phyloP scores from a whole-genome alignment of 2,329 filamentous ascomycete genomes.

The Albifimbria verrucaria region DNA sequence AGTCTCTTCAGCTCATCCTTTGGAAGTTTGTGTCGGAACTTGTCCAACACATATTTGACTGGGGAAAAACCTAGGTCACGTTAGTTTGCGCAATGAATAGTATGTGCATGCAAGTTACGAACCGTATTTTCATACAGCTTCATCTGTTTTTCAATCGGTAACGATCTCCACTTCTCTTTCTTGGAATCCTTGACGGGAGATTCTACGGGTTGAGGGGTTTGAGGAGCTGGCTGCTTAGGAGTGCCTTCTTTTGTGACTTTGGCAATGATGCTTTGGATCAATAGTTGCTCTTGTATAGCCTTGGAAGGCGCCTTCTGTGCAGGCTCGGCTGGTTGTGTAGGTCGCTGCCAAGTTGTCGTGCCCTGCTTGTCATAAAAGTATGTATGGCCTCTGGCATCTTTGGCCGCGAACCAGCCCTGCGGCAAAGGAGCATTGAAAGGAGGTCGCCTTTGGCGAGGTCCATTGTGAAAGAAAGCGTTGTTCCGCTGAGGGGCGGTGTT shows the following conservation, averaged over 20 bases:
- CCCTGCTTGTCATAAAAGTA: constrained; percentile 86
- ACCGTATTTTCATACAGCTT: constrained; percentile 94
- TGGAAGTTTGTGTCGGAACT: constrained; percentile 81
- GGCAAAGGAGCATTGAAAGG: constrained; percentile 61
- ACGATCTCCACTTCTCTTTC: constrained; percentile 67
- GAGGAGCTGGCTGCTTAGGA: constrained; percentile 52
- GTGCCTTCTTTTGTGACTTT: constrained; percentile 68
- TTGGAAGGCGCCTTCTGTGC: constrained; percentile 63
- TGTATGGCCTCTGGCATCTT: constrained; percentile 64
- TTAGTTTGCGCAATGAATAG: constrained; percentile 8
- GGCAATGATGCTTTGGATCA: constrained; percentile 81
- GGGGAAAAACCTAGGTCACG: constrained; percentile 70
- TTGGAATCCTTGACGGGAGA: constrained; percentile 56
- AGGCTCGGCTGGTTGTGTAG: constrained; percentile 65
- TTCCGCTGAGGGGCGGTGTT: constrained; percentile 57
- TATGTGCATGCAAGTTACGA: constrained; percentile 32
- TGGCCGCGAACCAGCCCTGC: constrained; percentile 80
- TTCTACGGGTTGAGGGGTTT: constrained; percentile 61
- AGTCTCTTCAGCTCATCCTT: constrained; percentile 69
- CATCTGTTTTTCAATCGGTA: constrained; percentile 82
- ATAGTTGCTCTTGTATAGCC: constrained; percentile 61
- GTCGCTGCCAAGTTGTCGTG: constrained; percentile 76
- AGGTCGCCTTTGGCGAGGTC: constrained; percentile 49
- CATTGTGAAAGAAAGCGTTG: constrained; percentile 46
- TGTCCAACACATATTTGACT: constrained; percentile 81